Evolutionary conservation across 768 basidiomycete genomes (phyloP).

Genomic region (Psilocybe sp.): DNA sequence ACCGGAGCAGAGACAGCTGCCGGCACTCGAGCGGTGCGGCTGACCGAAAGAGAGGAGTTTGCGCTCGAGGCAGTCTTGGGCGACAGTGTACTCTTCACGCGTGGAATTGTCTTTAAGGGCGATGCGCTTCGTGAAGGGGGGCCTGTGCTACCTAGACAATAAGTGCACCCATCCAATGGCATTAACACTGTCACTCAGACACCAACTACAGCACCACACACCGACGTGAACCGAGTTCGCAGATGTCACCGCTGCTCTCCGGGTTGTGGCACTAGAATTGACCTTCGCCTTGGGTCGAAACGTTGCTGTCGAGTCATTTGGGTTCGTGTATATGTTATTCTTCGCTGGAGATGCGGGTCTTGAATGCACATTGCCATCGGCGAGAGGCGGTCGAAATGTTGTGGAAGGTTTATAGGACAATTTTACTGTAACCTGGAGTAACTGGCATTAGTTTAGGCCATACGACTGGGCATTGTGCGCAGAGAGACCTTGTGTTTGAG

Average conservation of each 20-base stretch:
- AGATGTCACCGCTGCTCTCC: constrained; percentile 20
- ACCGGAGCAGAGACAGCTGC: constrained; percentile 29
- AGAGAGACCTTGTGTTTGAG: constrained; percentile 51
- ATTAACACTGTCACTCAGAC: not conserved
- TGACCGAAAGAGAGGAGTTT: constrained; percentile 16
- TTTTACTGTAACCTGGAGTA: constrained; percentile 50
- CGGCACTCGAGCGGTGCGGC: constrained; percentile 24
- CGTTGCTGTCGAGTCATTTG: constrained; percentile 18
- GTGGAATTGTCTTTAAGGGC: constrained; percentile 40
- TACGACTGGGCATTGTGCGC: not conserved
- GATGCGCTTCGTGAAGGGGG: constrained; percentile 37
- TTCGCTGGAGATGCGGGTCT: constrained; percentile 46
- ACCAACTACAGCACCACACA: constrained; percentile 4
- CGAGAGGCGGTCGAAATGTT: constrained; percentile 25
- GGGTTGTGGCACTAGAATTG: constrained; percentile 48
- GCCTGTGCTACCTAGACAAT: constrained; percentile 11
- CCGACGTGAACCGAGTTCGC: constrained; percentile 9
- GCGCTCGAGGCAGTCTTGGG: constrained; percentile 27
- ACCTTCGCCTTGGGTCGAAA: constrained; percentile 59
- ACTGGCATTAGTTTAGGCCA: not conserved
- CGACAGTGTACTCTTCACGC: constrained; percentile 31
- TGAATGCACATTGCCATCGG: constrained; percentile 28
- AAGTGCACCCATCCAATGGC: not conserved
- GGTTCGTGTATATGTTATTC: not conserved
- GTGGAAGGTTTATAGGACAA: constrained; percentile 34